A percentile compares a stretch with the other conserved stretches of the same genome.
These are phyloP conservation scores for Obba rivulosa DNA, from an alignment of 768 basidiomycete species.

Conservation along the genomic window DNA sequence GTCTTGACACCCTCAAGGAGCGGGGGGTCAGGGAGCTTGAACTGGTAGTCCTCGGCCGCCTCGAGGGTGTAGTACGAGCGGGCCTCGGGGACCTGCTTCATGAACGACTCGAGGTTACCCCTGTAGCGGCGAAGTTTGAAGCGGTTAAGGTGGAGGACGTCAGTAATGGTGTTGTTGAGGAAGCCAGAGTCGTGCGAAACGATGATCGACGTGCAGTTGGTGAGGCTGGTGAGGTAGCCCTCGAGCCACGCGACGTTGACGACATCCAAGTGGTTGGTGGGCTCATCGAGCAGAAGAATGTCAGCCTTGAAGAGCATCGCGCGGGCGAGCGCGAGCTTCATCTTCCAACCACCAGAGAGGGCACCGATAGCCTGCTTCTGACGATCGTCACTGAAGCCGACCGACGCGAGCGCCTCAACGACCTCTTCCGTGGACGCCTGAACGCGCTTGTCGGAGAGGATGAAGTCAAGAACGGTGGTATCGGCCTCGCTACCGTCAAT, in stretches of 20 bases:
- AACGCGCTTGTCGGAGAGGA: slow-evolving; percentile 80
- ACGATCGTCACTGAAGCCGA: slow-evolving; percentile 87
- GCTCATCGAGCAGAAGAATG: slow-evolving; percentile 93
- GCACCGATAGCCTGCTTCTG: slow-evolving; percentile 83
- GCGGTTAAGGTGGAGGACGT: slow-evolving; percentile 95
- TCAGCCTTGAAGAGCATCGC: slow-evolving; percentile 99
- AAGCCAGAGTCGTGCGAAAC: slow-evolving; percentile 97
- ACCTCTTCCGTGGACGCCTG: slow-evolving; percentile 63
- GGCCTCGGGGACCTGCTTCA: slow-evolving; percentile 92
- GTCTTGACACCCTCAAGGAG: slow-evolving; percentile 99
- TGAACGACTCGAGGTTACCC: slow-evolving; percentile 93
- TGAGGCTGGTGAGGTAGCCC: slow-evolving; percentile 83
- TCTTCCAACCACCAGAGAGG: slow-evolving; percentile 99
- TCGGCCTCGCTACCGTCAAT: slow-evolving; percentile 94
- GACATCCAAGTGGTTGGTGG: slow-evolving; percentile 95
- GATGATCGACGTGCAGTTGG: slow-evolving; percentile 92
- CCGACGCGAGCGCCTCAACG: slow-evolving; percentile 77
- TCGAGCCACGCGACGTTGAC: slow-evolving; percentile 98
- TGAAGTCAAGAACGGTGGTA: slow-evolving; percentile 86
- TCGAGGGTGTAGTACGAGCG: slow-evolving; percentile 97
- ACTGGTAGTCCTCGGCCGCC: slow-evolving; percentile 95
- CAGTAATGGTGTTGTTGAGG: slow-evolving; percentile 98
- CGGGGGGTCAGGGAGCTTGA: slow-evolving; percentile 96
- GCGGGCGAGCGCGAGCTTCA: slow-evolving; percentile 96
- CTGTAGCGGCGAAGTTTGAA: slow-evolving; percentile 96